These are phyloP conservation scores for Gamsiella multidivaricata DNA, from an alignment of 192 early-diverging fungal species.

Conservation along the genomic window DNA sequence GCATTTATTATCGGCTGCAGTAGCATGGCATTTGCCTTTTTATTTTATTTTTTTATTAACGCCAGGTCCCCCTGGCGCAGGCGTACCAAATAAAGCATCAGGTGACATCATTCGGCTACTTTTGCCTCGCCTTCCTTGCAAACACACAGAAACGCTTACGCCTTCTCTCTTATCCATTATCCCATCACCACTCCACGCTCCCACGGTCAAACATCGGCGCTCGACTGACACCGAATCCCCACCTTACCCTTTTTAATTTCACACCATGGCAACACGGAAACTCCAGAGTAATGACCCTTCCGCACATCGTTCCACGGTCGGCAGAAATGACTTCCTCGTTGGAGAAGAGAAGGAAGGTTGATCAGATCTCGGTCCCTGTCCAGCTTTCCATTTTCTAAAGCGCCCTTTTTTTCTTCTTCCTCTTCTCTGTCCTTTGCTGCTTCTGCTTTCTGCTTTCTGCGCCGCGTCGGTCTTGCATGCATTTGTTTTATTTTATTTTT, in stretches of 20 bases:
- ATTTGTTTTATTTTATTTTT: background rate
- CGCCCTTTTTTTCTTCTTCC: background rate
- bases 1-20: too few species aligned
- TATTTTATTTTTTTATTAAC: too few species aligned
- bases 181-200: too few species aligned
- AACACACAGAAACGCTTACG: too few species aligned
- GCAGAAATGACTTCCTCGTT: background rate
- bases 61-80: too few species aligned
- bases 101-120: too few species aligned
- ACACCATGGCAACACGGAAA: slow-evolving; percentile 52
- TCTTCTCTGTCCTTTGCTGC: background rate
- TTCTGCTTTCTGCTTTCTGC: background rate
- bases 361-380: background rate
- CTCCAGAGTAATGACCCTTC: slow-evolving; percentile 43
- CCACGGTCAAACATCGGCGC: background rate
- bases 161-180: too few species aligned
- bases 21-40: too few species aligned
- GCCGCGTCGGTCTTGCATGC: background rate
- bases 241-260: background rate
- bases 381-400: slow-evolving; percentile 5
- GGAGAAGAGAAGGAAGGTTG: too few species aligned
- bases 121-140: too few species aligned
- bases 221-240: slow-evolving; percentile 4
- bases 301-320: too few species aligned
- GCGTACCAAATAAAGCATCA: too few species aligned